Conservation (phyloP, 73 alveolate genomes). For the Tetrahymena elliotti region DNA sequence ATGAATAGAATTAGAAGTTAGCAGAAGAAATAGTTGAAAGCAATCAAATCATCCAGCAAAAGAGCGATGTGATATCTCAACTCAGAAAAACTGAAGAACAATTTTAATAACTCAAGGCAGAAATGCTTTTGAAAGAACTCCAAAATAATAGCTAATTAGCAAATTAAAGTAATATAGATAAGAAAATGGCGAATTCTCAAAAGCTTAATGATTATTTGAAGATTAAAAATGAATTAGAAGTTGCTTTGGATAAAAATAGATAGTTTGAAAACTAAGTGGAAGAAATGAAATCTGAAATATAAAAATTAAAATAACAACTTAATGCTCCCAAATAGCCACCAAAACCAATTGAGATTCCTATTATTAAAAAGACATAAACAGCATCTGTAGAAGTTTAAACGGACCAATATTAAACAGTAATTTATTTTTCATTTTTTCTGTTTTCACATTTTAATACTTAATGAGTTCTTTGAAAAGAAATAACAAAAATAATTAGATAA, state of each 20-base stretch:
- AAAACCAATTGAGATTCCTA: not conserved
- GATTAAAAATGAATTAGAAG: not conserved
- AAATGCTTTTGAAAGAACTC: not conserved
- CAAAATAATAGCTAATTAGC: not conserved
- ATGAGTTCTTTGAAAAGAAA: no score
- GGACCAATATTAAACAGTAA: not conserved
- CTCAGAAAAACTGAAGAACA: constrained; percentile 7
- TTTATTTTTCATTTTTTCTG: not conserved
- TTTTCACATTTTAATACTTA: no score
- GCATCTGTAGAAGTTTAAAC: not conserved
- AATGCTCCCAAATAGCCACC: not conserved
- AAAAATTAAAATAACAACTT: not conserved
- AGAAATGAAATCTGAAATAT: not conserved
- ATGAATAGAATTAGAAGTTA: constrained; percentile 12
- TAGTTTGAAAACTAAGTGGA: not conserved
- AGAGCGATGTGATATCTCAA: not conserved
- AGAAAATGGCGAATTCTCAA: not conserved
- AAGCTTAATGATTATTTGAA: not conserved
- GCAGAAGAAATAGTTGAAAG: constrained; percentile 32
- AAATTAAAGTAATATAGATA: not conserved
- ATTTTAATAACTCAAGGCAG: not conserved
- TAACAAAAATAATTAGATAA: no score
- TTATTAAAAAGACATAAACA: not conserved
- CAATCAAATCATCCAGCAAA: constrained; percentile 9
- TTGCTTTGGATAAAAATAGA: not conserved